Evolutionary conservation across 306 rosid species (phyloP).

Genomic region (Clitoria ternatea): DNA sequence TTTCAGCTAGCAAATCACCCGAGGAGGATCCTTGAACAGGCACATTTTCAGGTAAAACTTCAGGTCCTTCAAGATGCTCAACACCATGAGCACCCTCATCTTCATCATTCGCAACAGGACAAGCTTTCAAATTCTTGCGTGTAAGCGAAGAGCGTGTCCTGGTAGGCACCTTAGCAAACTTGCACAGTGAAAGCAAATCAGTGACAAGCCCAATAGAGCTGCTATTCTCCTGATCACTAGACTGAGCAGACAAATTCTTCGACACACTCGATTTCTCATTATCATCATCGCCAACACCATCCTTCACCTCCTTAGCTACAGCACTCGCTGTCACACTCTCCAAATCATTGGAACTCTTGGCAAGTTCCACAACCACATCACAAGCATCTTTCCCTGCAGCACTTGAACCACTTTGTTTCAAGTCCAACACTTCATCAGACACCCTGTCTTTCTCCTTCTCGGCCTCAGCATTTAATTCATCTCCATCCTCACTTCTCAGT

Average conservation of each 20-base stretch:
- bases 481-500: constrained; percentile 35
- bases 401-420: constrained; percentile 37
- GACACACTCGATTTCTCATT: constrained; percentile 40
- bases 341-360: constrained; percentile 30
- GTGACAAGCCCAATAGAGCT: constrained; percentile 32
- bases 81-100: constrained; percentile 22
- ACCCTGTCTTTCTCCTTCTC: constrained; percentile 28
- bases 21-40: constrained; percentile 33
- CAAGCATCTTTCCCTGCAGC: constrained; percentile 32
- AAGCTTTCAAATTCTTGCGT: constrained; percentile 47
- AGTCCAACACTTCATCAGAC: constrained; percentile 38
- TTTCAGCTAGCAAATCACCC: constrained; percentile 35
- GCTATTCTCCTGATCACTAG: constrained; percentile 36
- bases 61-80: constrained; percentile 28
- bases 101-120: constrained; percentile 27
- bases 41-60: constrained; percentile 34
- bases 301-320: constrained; percentile 42
- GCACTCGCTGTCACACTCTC: constrained; percentile 28
- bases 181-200: constrained; percentile 62
- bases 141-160: constrained; percentile 63
- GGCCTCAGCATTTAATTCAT: constrained; percentile 33
- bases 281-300: constrained; percentile 34
- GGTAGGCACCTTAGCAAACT: constrained; percentile 79
- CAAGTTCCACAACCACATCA: constrained; percentile 29
- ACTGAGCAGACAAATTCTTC: constrained; percentile 39